A percentile compares a stretch with the other conserved stretches of the same genome.
Conservation (phyloP, 2,329 filamentous ascomycete genomes). For the Ceratocystiopsis sp. region DNA sequence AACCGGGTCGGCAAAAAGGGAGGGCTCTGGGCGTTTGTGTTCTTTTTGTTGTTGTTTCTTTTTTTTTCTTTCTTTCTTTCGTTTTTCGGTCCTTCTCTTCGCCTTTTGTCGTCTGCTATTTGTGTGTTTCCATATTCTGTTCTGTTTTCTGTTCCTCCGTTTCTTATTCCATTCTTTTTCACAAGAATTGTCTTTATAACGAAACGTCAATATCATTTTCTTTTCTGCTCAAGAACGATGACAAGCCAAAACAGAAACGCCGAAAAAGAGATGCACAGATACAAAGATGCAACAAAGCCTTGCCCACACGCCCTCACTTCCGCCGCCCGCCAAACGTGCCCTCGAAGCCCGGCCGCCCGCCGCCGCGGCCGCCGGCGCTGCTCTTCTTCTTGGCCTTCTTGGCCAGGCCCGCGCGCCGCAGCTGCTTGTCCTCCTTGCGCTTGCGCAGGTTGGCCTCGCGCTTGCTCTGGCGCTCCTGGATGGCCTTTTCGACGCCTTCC, state of each 20-base stretch:
- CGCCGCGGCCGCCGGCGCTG: slow-evolving; percentile 20
- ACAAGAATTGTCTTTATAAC: too few species aligned
- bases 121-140: not conserved
- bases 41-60: not conserved
- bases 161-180: not conserved
- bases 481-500: slow-evolving; percentile 55
- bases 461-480: slow-evolving; percentile 68
- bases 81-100: too few species aligned
- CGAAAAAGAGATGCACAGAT: not conserved
- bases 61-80: too few species aligned
- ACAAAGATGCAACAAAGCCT: too few species aligned
- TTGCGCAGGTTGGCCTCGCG: slow-evolving; percentile 62
- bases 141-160: not conserved
- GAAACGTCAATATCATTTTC: too few species aligned
- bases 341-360: slow-evolving; percentile 49
- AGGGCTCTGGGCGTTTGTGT: too few species aligned
- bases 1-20: not conserved
- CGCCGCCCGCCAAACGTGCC: slow-evolving; percentile 44
- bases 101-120: too few species aligned
- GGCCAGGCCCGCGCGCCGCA: slow-evolving; percentile 30
- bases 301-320: slow-evolving; percentile 19
- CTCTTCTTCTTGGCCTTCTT: slow-evolving; percentile 34
- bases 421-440: slow-evolving; percentile 54
- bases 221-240: not conserved
- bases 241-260: not conserved